Conservation (phyloP, 768 basidiomycete genomes). For the Boletus rufocinnamomeus region DNA sequence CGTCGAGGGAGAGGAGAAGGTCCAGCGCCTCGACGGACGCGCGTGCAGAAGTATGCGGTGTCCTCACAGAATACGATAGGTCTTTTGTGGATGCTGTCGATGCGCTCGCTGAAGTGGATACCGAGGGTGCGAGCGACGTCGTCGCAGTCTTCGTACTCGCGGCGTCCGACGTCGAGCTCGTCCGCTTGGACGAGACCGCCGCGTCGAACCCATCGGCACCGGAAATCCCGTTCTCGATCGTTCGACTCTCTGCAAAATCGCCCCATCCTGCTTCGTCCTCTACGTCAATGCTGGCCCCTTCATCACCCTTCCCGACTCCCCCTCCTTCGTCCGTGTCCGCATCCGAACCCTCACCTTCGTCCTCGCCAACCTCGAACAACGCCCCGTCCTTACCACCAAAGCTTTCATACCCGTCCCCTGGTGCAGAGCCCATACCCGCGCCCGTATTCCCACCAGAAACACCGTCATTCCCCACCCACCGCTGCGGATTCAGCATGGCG, state of each 20-base stretch:
- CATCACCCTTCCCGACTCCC: not conserved
- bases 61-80: not conserved
- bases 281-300: not conserved
- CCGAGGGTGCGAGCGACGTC: not conserved
- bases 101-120: not conserved
- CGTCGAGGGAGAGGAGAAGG: slow-evolving; percentile 87
- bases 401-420: slow-evolving; percentile 24
- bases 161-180: slow-evolving; percentile 1
- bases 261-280: slow-evolving; percentile 31
- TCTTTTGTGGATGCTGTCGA: slow-evolving; percentile 4
- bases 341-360: slow-evolving; percentile 28
- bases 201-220: not conserved
- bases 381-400: slow-evolving; percentile 36
- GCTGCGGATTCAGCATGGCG: slow-evolving; percentile 85
- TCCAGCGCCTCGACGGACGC: slow-evolving; percentile 56
- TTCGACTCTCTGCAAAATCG: slow-evolving; percentile 19
- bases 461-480: slow-evolving; percentile 62
- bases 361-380: slow-evolving; percentile 53
- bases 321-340: slow-evolving; percentile 19
- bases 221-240: not conserved
- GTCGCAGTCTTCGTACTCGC: not conserved
- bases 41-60: slow-evolving; percentile 21
- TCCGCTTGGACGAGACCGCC: not conserved
- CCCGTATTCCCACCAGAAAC: not conserved
- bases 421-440: not conserved